phyloP scores from a whole-genome alignment of 148 eudicot species.

The Nyssa sinensis region DNA sequence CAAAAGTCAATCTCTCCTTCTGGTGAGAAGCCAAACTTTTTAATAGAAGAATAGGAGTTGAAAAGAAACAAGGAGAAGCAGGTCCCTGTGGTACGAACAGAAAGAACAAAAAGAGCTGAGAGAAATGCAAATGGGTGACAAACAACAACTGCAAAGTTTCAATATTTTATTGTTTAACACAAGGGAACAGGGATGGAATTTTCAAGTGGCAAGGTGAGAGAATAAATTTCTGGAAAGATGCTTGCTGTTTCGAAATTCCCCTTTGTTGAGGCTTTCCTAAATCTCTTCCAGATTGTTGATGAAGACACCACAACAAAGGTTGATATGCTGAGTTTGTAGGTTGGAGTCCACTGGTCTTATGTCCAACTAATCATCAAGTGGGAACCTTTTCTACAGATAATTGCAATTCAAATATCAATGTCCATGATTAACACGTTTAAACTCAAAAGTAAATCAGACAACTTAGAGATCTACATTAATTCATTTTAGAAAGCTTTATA shows the following conservation, averaged over 20 bases:
- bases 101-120: not conserved
- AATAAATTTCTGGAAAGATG: no score
- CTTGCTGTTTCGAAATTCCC: not conserved
- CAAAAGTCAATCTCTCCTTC: not conserved
- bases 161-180: not conserved
- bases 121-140: not conserved
- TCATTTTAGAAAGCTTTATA: no score
- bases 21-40: not conserved
- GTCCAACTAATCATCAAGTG: no score
- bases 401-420: not conserved
- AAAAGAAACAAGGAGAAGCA: not conserved
- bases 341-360: not conserved
- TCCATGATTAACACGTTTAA: no score
- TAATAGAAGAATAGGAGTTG: not conserved
- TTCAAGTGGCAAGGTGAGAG: not conserved
- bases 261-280: no score
- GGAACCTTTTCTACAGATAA: no score
- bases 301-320: no score
- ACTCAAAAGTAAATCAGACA: no score
- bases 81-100: not conserved
- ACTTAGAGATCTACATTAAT: no score
- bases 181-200: not conserved
- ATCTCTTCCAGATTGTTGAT: no score
- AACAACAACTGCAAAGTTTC: not conserved
- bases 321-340: no score